Percentiles rank a stretch among this genome's conserved stretches.
These are phyloP conservation scores for Thielaviopsis musarum DNA, from an alignment of 2,329 filamentous ascomycete species.

Conservation along the genomic window DNA sequence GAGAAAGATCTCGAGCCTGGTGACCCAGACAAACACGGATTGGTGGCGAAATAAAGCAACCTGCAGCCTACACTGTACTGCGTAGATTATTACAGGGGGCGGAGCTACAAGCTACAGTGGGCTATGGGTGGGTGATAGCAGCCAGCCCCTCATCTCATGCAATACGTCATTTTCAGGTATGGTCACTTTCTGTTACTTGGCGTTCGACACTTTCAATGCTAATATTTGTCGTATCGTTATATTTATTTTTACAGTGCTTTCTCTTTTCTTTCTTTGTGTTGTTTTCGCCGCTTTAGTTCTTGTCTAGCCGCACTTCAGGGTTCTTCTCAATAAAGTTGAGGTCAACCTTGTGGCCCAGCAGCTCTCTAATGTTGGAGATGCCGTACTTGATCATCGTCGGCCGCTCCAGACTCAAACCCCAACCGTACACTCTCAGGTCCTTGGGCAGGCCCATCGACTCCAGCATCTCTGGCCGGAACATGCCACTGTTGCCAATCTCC, in stretches of 20 bases:
- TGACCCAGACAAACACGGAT: too few relatives aligned
- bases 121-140: too few relatives aligned
- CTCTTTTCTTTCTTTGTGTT: slow-evolving; percentile 3
- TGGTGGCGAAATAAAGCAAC: too few relatives aligned
- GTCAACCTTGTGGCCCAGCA: slow-evolving; percentile 91
- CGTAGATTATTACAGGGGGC: too few relatives aligned
- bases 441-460: slow-evolving; percentile 85
- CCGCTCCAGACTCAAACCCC: slow-evolving; percentile 78
- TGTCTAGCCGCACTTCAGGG: slow-evolving; percentile 77
- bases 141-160: too few relatives aligned
- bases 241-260: neutral
- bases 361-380: slow-evolving; percentile 78
- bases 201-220: too few relatives aligned
- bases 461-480: slow-evolving; percentile 98
- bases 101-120: too few relatives aligned
- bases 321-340: slow-evolving; percentile 83
- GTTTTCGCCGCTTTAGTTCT: slow-evolving; percentile 37
- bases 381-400: slow-evolving; percentile 96
- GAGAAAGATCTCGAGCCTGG: too few relatives aligned
- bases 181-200: too few relatives aligned
- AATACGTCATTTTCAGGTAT: too few relatives aligned
- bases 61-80: too few relatives aligned
- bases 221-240: neutral
- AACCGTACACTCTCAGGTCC: slow-evolving; percentile 86
- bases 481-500: slow-evolving; percentile 94